Conservation (phyloP, 2,329 filamentous ascomycete species). For the Hymenoscyphus salicellus region DNA sequence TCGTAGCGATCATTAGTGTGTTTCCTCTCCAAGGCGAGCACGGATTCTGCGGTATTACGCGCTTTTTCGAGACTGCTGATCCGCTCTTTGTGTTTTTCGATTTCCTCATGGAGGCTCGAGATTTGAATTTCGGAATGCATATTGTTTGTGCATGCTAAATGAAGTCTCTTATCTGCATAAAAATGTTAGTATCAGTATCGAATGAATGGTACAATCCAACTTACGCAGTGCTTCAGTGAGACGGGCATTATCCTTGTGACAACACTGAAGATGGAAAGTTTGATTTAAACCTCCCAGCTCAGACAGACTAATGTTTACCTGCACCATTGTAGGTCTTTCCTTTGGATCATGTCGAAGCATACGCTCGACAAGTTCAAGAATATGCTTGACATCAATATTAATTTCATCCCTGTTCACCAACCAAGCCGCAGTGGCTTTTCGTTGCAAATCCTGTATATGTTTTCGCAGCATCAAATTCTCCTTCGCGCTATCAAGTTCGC, state of each 20-base stretch:
- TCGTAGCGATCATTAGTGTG: conserved; percentile 25
- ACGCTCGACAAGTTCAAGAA: conserved; percentile 44
- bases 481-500: conserved; percentile 35
- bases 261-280: conserved; percentile 47
- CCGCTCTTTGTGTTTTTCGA: conserved; percentile 18
- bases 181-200: background rate
- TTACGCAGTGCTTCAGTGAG: conserved; percentile 39
- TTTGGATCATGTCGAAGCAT: conserved; percentile 52
- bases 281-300: conserved; percentile 48
- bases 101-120: conserved; percentile 15
- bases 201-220: background rate
- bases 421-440: conserved; percentile 16
- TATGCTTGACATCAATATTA: conserved; percentile 37
- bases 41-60: conserved; percentile 21
- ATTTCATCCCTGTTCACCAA: conserved; percentile 20
- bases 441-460: conserved; percentile 19
- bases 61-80: conserved; percentile 22
- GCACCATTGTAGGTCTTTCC: conserved; percentile 48
- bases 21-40: conserved; percentile 24
- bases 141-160: background rate
- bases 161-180: background rate
- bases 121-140: conserved; percentile 6
- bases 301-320: conserved; percentile 48
- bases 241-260: conserved; percentile 40
- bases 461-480: conserved; percentile 30